phyloP scores from a whole-genome alignment of 2,329 filamentous ascomycete genomes.

The Ploettnerulaceae sp. region DNA sequence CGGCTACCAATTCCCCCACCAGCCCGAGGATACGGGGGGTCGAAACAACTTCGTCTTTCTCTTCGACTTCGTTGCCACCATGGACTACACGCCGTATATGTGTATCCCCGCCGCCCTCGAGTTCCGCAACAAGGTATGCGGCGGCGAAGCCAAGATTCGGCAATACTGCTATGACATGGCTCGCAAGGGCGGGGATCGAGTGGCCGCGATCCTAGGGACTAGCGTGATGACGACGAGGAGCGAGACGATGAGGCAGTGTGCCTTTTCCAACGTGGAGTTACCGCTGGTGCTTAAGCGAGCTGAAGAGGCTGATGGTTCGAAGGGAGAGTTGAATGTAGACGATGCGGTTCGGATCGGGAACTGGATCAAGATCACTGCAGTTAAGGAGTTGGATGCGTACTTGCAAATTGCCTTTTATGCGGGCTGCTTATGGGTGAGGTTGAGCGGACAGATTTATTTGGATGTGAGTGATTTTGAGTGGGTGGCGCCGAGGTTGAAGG shows the following conservation, averaged over 20 bases:
- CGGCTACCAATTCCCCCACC: constrained; percentile 50
- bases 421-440: constrained; percentile 60
- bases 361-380: constrained; percentile 37
- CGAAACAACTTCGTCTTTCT: constrained; percentile 55
- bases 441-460: constrained; percentile 80
- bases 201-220: constrained; percentile 62
- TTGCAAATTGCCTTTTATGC: constrained; percentile 50
- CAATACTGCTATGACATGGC: constrained; percentile 60
- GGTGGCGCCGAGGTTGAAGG: constrained; percentile 42
- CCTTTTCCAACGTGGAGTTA: constrained; percentile 68
- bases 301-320: constrained; percentile 13
- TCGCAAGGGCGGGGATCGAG: constrained; percentile 53
- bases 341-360: constrained; percentile 54
- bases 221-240: constrained; percentile 62
- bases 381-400: constrained; percentile 63
- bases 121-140: constrained; percentile 63
- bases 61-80: constrained; percentile 74
- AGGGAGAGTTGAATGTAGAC: constrained; percentile 30
- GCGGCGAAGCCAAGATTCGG: constrained; percentile 66
- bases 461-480: constrained; percentile 73
- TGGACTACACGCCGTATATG: constrained; percentile 66
- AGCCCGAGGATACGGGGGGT: constrained; percentile 36
- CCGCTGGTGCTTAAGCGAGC: constrained; percentile 45
- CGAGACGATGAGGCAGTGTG: constrained; percentile 58
- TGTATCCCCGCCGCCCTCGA: constrained; percentile 68